Percentiles rank a stretch among this genome's conserved stretches.
phyloP scores from a whole-genome alignment of 2,329 filamentous ascomycete species.

The Colletotrichum higginsianum region DNA sequence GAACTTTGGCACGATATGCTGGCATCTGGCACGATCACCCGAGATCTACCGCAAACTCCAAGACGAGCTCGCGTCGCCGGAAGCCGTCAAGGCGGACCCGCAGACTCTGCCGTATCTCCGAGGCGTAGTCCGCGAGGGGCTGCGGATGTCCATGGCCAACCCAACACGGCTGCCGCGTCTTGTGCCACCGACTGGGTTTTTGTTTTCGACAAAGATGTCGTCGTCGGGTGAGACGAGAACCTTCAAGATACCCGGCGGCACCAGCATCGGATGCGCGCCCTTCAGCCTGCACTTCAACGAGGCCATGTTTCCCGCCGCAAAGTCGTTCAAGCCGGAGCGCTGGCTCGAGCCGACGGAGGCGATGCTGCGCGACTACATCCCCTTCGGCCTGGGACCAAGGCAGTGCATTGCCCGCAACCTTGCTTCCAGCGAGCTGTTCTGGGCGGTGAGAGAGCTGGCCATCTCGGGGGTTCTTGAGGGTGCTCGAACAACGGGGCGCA shows the following conservation, averaged over 20 bases:
- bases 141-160: constrained; percentile 20
- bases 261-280: constrained; percentile 3
- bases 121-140: constrained; percentile 7
- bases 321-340: background rate
- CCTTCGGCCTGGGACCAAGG: constrained; percentile 1
- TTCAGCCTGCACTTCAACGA: constrained; percentile 18
- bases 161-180: constrained; percentile 10
- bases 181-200: background rate
- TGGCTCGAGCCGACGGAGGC: constrained; percentile 6
- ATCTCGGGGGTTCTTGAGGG: constrained; percentile 1
- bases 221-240: background rate
- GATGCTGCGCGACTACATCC: constrained; percentile 15
- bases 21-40: constrained; percentile 9
- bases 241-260: constrained; percentile 6
- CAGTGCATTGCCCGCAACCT: constrained; percentile 22
- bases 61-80: background rate
- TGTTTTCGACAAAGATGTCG: background rate
- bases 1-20: constrained; percentile 21
- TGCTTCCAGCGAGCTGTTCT: constrained; percentile 17
- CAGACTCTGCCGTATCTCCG: constrained; percentile 15
- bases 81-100: background rate
- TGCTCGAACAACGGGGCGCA: background rate
- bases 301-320: background rate
- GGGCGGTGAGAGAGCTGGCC: constrained; percentile 3
- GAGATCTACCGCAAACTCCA: background rate